Conservation (phyloP, 2,329 filamentous ascomycete species). For the Coniochaeta sp. region DNA sequence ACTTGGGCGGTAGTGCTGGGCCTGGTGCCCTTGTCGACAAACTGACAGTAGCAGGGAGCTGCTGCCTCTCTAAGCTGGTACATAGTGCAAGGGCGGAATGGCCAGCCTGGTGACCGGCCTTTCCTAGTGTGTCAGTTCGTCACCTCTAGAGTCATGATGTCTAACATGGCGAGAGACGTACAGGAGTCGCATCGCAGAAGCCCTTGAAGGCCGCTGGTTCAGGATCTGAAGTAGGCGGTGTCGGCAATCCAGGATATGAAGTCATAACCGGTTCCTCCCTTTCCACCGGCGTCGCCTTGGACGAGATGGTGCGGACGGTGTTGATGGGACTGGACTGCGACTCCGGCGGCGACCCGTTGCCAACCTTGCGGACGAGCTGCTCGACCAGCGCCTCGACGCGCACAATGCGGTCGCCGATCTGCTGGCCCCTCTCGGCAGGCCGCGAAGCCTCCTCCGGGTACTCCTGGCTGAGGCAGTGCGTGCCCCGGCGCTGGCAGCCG, state of each 20-base stretch:
- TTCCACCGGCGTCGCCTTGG: not conserved
- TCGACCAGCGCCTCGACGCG: constrained; percentile 10
- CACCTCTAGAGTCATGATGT: not conserved
- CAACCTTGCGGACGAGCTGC: constrained; percentile 7
- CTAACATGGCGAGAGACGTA: not conserved
- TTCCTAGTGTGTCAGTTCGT: not conserved
- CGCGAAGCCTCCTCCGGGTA: constrained; percentile 22
- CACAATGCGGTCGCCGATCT: constrained; percentile 10
- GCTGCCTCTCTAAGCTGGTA: too few species aligned
- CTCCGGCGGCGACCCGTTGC: not conserved
- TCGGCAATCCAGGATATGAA: not conserved
- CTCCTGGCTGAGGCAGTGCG: constrained; percentile 41
- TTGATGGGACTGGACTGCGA: not conserved
- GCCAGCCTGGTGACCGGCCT: not conserved
- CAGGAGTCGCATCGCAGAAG: not conserved
- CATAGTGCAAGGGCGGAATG: constrained; percentile 6
- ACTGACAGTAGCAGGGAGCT: too few species aligned
- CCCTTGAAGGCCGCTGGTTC: not conserved
- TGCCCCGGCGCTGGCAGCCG: constrained; percentile 35
- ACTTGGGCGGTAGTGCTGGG: not conserved
- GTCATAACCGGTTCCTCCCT: not conserved
- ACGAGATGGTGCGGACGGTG: constrained; percentile 1
- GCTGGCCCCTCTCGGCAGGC: not conserved
- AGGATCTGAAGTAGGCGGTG: not conserved
- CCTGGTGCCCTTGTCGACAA: constrained; percentile 6